These are phyloP conservation scores for Akanthomyces dipterigenus DNA, from an alignment of 2,329 filamentous ascomycete species.

Conservation along the genomic window DNA sequence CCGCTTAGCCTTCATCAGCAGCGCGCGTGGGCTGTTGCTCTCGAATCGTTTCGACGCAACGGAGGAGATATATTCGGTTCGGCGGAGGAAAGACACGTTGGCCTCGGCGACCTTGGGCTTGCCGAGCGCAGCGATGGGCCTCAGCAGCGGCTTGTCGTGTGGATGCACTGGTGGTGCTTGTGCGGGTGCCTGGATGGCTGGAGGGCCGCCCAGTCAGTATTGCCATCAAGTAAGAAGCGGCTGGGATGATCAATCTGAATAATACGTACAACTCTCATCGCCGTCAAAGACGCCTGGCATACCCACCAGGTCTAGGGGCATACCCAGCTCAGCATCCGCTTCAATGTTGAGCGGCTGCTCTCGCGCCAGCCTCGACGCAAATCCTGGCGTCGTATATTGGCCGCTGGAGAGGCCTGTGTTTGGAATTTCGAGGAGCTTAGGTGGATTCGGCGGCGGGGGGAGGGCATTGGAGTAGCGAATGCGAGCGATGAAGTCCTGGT, in stretches of 20 bases:
- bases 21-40: constrained; percentile 36
- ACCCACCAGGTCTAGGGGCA: constrained; percentile 92
- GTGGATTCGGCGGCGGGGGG: constrained; percentile 86
- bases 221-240: constrained; percentile 12
- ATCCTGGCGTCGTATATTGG: constrained; percentile 85
- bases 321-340: constrained; percentile 93
- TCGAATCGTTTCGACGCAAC: constrained; percentile 43
- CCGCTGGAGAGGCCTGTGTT: constrained; percentile 82
- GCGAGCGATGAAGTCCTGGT: constrained; percentile 96
- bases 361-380: constrained; percentile 79
- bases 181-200: constrained; percentile 76
- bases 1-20: constrained; percentile 28
- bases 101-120: constrained; percentile 72
- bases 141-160: constrained; percentile 75
- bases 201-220: background rate
- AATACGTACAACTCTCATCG: constrained; percentile 75
- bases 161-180: constrained; percentile 68
- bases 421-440: constrained; percentile 94
- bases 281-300: constrained; percentile 93
- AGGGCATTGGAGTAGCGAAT: constrained; percentile 94
- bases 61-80: constrained; percentile 89
- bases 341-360: constrained; percentile 96
- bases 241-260: background rate
- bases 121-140: constrained; percentile 75
- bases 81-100: constrained; percentile 85